Base-by-base conservation (phyloP, 768 basidiomycete species). In the Paxillus rubicundulus region DNA sequence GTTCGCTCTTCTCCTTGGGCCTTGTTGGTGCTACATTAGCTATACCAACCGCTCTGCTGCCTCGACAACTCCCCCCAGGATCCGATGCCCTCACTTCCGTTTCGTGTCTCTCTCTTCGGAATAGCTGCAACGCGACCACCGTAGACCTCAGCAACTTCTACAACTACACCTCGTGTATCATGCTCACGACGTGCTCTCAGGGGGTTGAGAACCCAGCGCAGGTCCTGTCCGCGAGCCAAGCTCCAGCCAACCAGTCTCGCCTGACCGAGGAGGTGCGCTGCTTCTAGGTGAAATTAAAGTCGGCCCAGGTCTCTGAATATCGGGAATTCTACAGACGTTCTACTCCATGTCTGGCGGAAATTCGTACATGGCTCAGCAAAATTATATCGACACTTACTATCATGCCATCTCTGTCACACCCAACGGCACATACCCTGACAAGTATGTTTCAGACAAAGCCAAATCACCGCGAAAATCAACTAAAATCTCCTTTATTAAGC, bases 371-470 rank as follows among this genome's bases (percentile, higher is more conserved):
- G 48, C 49, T 4, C 54, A 65, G 39, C 57, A 62, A 20, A 57
- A 60, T 28, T 65, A 63, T 44, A 53, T 63, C 9, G 61, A 63
- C 49, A 41, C 54, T 1, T 63, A 65, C 47, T 65, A 63, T 30
- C 18, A 49, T 13, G 54, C 53, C 12, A 40, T 63, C 48, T 62
- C 61, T 6, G 43, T 49, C 7, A 59, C 63, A 20, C 61, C 63
- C 3, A 21, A 32, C 20, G 50, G 61, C n/a, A 46, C 40, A 27
- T 63, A 63, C 32, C 62, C 61, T 5, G 49, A 52, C 39, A 36
- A 17, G 62, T 64, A 45, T 30, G 52, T 41, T 9, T n/a, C 42
- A 5, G n/a, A 42, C 43, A 28, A 18, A 12, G 30, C 33, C 9
- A 13, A 33, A 13, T 13, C 33, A 33, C 12, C 33, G 12, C 33